phyloP scores from a whole-genome alignment of 2,329 filamentous ascomycete species.

The Rachicladosporium sp. region DNA sequence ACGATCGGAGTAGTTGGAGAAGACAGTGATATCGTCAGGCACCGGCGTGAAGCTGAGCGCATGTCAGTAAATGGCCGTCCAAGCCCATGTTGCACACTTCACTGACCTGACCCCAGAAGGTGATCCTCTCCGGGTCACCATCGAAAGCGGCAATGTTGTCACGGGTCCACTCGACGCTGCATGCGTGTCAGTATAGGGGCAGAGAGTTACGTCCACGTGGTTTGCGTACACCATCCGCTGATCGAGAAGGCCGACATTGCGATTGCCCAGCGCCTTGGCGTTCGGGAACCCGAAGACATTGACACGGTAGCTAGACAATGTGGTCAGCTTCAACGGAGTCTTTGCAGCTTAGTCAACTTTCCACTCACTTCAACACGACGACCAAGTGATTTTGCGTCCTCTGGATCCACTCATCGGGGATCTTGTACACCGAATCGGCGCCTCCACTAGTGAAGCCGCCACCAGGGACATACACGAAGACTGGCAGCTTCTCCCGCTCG shows the following conservation, averaged over 20 bases:
- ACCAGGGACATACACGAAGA: constrained; percentile 23
- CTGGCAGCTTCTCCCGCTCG: constrained; percentile 22
- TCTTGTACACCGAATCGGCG: neutral
- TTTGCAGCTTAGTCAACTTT: constrained; percentile 33
- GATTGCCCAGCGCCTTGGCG: constrained; percentile 19
- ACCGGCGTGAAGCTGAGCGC: constrained; percentile 7
- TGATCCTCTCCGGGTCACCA: constrained; percentile 28
- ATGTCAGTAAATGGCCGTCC: too few species aligned
- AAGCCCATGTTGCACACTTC: too few species aligned
- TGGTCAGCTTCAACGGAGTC: constrained; percentile 32
- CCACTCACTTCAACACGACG: constrained; percentile 17
- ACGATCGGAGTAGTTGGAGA: constrained; percentile 9
- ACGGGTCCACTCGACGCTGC: constrained; percentile 25
- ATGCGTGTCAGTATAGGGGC: neutral
- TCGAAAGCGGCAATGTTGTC: constrained; percentile 31
- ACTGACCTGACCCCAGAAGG: constrained; percentile 8
- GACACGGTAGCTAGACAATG: constrained; percentile 28
- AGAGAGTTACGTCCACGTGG: neutral
- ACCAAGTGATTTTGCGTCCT: constrained; percentile 20
- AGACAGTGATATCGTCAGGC: constrained; percentile 7
- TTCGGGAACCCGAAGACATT: constrained; percentile 29
- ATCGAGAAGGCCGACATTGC: constrained; percentile 29
- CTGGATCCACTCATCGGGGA: neutral
- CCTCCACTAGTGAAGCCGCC: constrained; percentile 31
- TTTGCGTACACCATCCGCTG: constrained; percentile 21